phyloP scores from a whole-genome alignment of 2,329 filamentous ascomycete genomes.

The Ophiostoma piceae region DNA sequence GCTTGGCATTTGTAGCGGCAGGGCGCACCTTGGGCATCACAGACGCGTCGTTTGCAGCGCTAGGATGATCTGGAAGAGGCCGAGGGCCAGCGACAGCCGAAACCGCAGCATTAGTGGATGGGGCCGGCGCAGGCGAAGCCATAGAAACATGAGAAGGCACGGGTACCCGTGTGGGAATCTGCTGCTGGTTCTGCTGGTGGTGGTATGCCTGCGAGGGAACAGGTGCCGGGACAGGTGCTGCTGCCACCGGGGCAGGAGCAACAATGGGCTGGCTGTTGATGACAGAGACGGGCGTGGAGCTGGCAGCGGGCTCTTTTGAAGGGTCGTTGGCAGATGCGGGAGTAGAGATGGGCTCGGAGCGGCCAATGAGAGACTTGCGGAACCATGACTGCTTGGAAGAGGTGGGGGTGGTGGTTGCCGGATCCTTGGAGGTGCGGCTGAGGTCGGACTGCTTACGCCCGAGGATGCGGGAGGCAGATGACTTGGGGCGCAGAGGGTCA shows the following conservation, averaged over 20 bases:
- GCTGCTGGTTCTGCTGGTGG: conserved; percentile 14
- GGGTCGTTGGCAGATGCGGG: conserved; percentile 37
- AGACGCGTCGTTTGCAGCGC: conserved; percentile 39
- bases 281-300: conserved; percentile 1
- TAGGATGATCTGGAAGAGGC: conserved; percentile 24
- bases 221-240: conserved; percentile 12
- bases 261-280: not conserved
- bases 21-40: conserved; percentile 42
- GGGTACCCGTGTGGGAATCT: conserved; percentile 18
- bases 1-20: conserved; percentile 57
- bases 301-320: conserved; percentile 19
- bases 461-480: conserved; percentile 74
- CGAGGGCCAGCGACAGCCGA: conserved; percentile 29
- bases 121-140: conserved; percentile 14
- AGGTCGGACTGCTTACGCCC: conserved; percentile 88
- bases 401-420: conserved; percentile 50
- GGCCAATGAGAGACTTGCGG: conserved; percentile 83
- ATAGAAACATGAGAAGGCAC: conserved; percentile 18
- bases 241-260: conserved; percentile 5
- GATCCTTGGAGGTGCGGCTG: conserved; percentile 62
- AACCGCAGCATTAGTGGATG: not conserved
- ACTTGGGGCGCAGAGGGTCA: conserved; percentile 88
- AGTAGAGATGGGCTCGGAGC: conserved; percentile 61
- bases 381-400: conserved; percentile 93
- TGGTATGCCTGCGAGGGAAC: not conserved